Base-by-base conservation (phyloP, 1,284 basidiomycete species). In the Albatrellus sp. region DNA sequence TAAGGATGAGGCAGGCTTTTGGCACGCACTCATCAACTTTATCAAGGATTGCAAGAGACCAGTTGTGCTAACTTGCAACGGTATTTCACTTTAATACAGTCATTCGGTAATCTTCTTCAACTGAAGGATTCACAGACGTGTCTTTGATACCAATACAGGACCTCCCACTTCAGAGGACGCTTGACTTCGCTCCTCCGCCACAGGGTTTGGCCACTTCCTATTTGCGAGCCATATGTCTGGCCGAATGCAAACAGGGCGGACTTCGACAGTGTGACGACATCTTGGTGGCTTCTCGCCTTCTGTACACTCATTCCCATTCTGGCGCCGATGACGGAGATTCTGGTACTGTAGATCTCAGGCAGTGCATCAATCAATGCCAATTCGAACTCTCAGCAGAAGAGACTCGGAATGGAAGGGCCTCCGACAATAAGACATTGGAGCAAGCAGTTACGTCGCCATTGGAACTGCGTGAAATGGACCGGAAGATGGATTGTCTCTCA, bases 61-160 rank as follows among this genome's bases (percentile, higher is more conserved):
- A 1, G 82, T 97, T 37, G 74, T 97, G 37, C 73, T 91, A 62
- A 96, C 91, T 45, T 96, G 92, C 60, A 94, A 92, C 53, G 90
- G 92, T 91, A 57, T 57, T 77, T 61, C 48, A 42, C 50, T 46
- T 33, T 39, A 8, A 10, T 49, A 48, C 13, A 34, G 20, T 48
- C 55, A 3, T 39, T 36, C n/a, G 37, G 20, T n/a, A 10, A 13
- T 17, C 19, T 20, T 8, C 9, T 20, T 49, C 45, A n/a, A 24
- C 6, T 40, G 29, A 10, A 38, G 32, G 37, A 54, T 42, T 54
- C 30, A 36, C 46, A 91, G 90, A 96, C 66, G 56, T 72, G 31
- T 72, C 72, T 9, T 65, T 81, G 42, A 71, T 96, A 36, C 90
- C 90, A 9, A 57, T 73, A 35, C 58, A 60, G 9, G 78, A 82